Percentiles rank a stretch among this genome's conserved stretches.
Evolutionary conservation across 805 yeast species (phyloP).

Genomic region (Starmerella khaoyaiensis): DNA sequence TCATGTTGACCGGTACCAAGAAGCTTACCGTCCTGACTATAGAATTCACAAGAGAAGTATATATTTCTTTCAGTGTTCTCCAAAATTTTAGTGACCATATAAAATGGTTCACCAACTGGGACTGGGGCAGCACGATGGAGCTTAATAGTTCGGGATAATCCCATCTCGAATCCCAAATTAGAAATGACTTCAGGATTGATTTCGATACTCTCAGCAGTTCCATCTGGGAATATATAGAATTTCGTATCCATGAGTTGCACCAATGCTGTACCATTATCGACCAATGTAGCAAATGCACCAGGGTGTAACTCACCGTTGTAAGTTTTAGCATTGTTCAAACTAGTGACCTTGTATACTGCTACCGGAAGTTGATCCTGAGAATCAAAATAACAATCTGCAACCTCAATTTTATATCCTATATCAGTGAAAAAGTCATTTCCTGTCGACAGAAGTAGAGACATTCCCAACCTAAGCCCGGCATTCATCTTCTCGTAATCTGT

Average conservation of each 20-base stretch:
- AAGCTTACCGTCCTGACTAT: constrained; percentile 9
- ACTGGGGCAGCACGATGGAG: constrained; percentile 14
- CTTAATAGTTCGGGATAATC: constrained; percentile 17
- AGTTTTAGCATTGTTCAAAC: constrained; percentile 2
- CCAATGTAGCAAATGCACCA: constrained; percentile 14
- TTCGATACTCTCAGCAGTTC: not conserved
- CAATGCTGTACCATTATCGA: constrained; percentile 15
- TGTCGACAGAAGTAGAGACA: too few relatives aligned
- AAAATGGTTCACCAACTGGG: constrained; percentile 8
- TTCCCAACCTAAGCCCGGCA: too few relatives aligned
- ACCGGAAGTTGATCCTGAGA: constrained; percentile 13
- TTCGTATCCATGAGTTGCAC: constrained; percentile 8
- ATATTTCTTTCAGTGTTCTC: constrained; percentile 13
- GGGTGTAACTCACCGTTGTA: constrained; percentile 8
- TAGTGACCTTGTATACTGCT: constrained; percentile 5
- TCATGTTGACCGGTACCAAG: constrained; percentile 17
- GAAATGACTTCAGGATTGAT: constrained; percentile 1
- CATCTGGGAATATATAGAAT: constrained; percentile 11
- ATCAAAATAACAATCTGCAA: too few relatives aligned
- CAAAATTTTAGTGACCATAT: constrained; percentile 11
- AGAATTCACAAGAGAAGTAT: constrained; percentile 7
- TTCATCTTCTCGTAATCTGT: too few relatives aligned
- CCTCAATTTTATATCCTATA: too few relatives aligned
- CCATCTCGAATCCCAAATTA: constrained; percentile 6
- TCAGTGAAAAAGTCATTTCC: too few relatives aligned